Percentiles rank a stretch among this genome's conserved stretches.
Evolutionary conservation across 768 basidiomycete species (phyloP).

Genomic region (Kwoniella pini): DNA sequence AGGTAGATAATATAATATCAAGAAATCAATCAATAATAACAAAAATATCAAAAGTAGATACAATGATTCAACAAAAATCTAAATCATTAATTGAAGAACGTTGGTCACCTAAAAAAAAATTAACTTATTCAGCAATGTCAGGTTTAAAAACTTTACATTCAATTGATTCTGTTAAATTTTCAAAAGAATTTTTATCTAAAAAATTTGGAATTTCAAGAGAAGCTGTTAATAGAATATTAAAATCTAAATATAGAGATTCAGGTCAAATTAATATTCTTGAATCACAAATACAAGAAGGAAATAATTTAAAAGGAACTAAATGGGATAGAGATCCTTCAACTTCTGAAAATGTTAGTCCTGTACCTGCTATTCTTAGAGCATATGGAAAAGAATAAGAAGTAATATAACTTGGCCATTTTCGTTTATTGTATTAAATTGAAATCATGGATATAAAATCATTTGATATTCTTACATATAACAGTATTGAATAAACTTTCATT

Average conservation of each 20-base stretch:
- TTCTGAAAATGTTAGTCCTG: slow-evolving; percentile 25
- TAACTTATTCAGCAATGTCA: slow-evolving; percentile 82
- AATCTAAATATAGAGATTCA: slow-evolving; percentile 60
- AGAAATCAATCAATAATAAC: too few relatives aligned
- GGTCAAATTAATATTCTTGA: not conserved
- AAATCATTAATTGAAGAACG: too few relatives aligned
- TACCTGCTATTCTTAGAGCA: slow-evolving; percentile 30
- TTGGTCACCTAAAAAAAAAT: slow-evolving; percentile 76
- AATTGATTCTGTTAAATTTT: slow-evolving; percentile 66
- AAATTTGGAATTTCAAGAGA: slow-evolving; percentile 78
- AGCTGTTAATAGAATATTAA: slow-evolving; percentile 75
- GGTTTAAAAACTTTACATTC: slow-evolving; percentile 68
- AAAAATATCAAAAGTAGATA: too few relatives aligned
- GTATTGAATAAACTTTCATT: too few relatives aligned
- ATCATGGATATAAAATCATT: too few relatives aligned
- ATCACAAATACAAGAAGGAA: not conserved
- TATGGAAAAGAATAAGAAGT: slow-evolving; percentile 9
- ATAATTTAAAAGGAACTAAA: slow-evolving; percentile 32
- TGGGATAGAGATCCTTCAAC: slow-evolving; percentile 31
- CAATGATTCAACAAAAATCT: too few relatives aligned
- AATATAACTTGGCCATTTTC: too few relatives aligned
- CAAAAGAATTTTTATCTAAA: slow-evolving; percentile 68
- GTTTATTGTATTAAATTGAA: too few relatives aligned
- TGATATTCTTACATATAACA: too few relatives aligned
- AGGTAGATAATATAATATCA: too few relatives aligned